Percentiles rank a stretch among this genome's conserved stretches.
Conservation (phyloP, 192 early-diverging fungal genomes). For the Backusella mclennaniae region DNA sequence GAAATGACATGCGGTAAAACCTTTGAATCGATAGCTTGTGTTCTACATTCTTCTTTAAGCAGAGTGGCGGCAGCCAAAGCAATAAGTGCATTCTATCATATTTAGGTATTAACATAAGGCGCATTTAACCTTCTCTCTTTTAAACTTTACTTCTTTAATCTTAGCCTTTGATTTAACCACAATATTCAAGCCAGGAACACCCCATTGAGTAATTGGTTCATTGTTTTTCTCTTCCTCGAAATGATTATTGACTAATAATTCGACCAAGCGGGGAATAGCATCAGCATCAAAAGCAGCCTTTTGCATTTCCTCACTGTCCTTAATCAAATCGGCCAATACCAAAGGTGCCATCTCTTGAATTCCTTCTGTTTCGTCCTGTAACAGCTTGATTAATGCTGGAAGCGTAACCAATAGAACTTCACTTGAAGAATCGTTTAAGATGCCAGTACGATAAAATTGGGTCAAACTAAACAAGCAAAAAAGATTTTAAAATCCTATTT, state of each 20-base stretch:
- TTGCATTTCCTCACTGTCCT: constrained; percentile 71
- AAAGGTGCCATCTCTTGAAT: constrained; percentile 69
- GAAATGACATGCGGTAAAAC: constrained; percentile 69
- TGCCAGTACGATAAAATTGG: constrained; percentile 61
- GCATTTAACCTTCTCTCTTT: too few species aligned
- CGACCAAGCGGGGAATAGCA: constrained; percentile 61
- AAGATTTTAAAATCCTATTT: not conserved
- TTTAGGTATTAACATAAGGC: not conserved
- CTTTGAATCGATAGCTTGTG: constrained; percentile 75
- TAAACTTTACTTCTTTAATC: constrained; percentile 53
- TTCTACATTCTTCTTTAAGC: constrained; percentile 69
- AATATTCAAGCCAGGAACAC: constrained; percentile 23
- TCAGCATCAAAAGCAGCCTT: constrained; percentile 73
- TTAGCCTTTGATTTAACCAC: constrained; percentile 48
- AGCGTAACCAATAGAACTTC: constrained; percentile 56
- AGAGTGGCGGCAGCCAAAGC: constrained; percentile 72
- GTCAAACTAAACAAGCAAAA: constrained; percentile 45
- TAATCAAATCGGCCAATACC: constrained; percentile 70
- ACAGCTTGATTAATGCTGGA: constrained; percentile 68
- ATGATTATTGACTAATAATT: constrained; percentile 44
- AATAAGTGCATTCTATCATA: constrained; percentile 61
- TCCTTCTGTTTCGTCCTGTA: constrained; percentile 46
- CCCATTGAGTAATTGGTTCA: constrained; percentile 29
- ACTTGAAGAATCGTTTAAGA: constrained; percentile 49
- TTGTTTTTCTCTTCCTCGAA: constrained; percentile 18